Percentiles rank a stretch among this genome's conserved stretches.
These are phyloP conservation scores for Spirogloea muscicola DNA, from an alignment of 139 green algal genomes.

Conservation along the genomic window DNA sequence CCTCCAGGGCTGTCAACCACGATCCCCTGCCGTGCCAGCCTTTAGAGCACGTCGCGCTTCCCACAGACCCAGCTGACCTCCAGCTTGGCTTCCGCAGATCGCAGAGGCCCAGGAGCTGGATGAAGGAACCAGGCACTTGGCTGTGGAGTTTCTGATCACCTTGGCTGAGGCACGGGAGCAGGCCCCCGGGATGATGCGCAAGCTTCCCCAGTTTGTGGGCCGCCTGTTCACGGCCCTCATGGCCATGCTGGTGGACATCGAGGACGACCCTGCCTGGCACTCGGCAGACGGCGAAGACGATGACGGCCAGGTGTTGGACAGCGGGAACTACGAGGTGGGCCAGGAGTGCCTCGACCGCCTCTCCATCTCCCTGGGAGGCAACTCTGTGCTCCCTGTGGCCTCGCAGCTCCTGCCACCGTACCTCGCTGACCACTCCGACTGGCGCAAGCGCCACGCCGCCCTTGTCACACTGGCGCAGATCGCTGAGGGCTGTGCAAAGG, in stretches of 20 bases:
- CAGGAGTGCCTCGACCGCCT: conserved; percentile 93
- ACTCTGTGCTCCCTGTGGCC: conserved; percentile 74
- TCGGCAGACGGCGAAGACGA: conserved; percentile 58
- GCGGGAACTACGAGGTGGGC: conserved; percentile 47
- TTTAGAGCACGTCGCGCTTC: too few relatives aligned
- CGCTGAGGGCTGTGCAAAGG: conserved; percentile 92
- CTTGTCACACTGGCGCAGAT: conserved; percentile 90
- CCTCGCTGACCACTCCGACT: conserved; percentile 72
- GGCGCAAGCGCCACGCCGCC: conserved; percentile 84
- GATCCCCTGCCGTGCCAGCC: too few relatives aligned
- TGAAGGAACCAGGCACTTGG: conserved; percentile 67
- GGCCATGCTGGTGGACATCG: conserved; percentile 88
- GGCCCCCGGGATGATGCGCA: conserved; percentile 89
- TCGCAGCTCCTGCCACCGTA: conserved; percentile 68
- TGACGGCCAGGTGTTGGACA: conserved; percentile 34
- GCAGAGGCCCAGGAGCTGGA: conserved; percentile 54
- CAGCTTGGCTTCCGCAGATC: too few relatives aligned
- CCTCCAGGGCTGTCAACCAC: too few relatives aligned
- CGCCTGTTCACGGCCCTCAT: conserved; percentile 78
- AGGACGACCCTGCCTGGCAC: conserved; percentile 83
- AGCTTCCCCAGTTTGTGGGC: conserved; percentile 76
- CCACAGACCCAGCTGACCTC: too few relatives aligned
- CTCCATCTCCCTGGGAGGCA: conserved; percentile 83
- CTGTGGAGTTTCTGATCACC: conserved; percentile 90
- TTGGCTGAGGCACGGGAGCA: conserved; percentile 89